Evolutionary conservation across 306 rosid species (phyloP).

Genomic region (Dalbergia cochinchinensis): DNA sequence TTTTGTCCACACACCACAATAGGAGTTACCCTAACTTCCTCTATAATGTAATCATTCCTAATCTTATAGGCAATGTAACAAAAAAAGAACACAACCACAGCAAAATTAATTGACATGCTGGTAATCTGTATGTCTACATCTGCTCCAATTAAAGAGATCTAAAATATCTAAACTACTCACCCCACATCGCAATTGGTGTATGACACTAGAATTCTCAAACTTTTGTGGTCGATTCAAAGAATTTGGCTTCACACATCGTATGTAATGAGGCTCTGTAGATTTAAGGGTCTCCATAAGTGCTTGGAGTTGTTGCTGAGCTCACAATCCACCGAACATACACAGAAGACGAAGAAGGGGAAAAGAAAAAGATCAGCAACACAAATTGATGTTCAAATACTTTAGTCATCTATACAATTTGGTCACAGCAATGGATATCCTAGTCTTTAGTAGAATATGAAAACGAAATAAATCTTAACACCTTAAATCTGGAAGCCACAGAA

Average conservation of each 20-base stretch:
- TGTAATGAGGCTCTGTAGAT: slow-evolving; percentile 92
- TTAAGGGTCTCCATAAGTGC: slow-evolving; percentile 95
- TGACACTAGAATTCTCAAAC: slow-evolving; percentile 88
- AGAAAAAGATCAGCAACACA: slow-evolving; percentile 34
- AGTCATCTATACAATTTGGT: slow-evolving; percentile 24
- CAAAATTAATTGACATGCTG: slow-evolving; percentile 34
- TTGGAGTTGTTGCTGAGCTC: slow-evolving; percentile 93
- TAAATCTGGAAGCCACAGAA: slow-evolving; percentile 95
- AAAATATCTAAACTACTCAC: slow-evolving; percentile 63
- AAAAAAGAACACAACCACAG: not conserved
- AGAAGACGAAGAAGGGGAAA: slow-evolving; percentile 10
- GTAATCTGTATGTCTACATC: slow-evolving; percentile 6
- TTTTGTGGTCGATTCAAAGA: slow-evolving; percentile 86
- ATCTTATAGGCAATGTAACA: not conserved
- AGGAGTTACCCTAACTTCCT: not conserved
- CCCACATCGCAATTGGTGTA: slow-evolving; percentile 98
- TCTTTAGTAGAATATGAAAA: slow-evolving; percentile 2
- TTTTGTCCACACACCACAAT: not conserved
- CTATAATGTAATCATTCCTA: not conserved
- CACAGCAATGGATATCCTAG: not conserved
- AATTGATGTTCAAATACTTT: slow-evolving; percentile 37
- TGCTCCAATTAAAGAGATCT: slow-evolving; percentile 40
- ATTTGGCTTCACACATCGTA: slow-evolving; percentile 97
- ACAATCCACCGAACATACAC: not conserved
- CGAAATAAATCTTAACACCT: slow-evolving; percentile 61